Base-by-base conservation (phyloP, 257 asterid species). In the Misopates orontium region DNA sequence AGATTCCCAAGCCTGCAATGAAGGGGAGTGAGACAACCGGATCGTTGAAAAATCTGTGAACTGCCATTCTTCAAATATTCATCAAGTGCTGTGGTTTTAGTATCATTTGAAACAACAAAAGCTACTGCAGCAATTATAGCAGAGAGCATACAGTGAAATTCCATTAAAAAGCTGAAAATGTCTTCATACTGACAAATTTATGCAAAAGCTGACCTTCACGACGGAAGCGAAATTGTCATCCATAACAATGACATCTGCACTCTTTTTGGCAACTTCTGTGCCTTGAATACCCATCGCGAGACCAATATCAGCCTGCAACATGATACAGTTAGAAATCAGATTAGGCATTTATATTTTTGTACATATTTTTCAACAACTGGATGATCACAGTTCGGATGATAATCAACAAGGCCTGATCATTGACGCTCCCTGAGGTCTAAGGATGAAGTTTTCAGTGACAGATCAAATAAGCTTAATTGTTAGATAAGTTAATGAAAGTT, bases 201-300 rank as follows among this genome's bases (percentile, higher is more conserved):
- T 32, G 51, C 53, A 70, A 47, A 36, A 63, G 57, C 88, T 67
- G 44, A 92, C 97, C 97, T 89, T 92, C 57, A 92, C 98, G 17
- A 92, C 96, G 21, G 98, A 82, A 25, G 96, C 70, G 78, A 92
- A 92, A 73, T 85, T 85, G 59, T 92, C 98, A 60, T 92, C 98
- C 82, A 92, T 45, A 73, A 92, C 87, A 61, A 92, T 89, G 70
- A 92, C 87, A 77, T 92, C 98, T 12, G 98, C 87, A 78, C 97
- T 92, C 78, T 89, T 97, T 75, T 92, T 92, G 10, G 98, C 98
- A 28, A 92, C 96, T 83, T 92, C 96, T 18, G 98, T 92, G 75
- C 97, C 98, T 77, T 79, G 85, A 60, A 89, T 90, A 66, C 98
- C 98, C 98, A 92, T 89, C 45, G 98, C 96, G 70, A 92, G 95